These are phyloP conservation scores for Xylaria sp. DNA, from an alignment of 2,329 filamentous ascomycete genomes.

Conservation along the genomic window DNA sequence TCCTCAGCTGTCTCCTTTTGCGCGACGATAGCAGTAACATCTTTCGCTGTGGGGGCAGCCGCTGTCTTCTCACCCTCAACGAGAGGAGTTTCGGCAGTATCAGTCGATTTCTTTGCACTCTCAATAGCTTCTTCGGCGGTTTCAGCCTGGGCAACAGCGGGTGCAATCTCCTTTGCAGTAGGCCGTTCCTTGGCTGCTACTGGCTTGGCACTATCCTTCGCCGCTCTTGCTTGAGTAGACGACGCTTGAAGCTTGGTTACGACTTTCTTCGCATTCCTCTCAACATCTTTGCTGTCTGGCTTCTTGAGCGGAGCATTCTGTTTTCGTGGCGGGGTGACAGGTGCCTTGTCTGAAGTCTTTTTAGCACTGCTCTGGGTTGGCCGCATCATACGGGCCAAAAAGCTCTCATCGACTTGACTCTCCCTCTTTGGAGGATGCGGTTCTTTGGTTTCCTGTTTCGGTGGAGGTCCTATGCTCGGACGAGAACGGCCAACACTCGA, in stretches of 20 bases:
- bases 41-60: slow-evolving; percentile 25
- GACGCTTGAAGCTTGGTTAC: slow-evolving; percentile 43
- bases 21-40: slow-evolving; percentile 15
- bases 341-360: slow-evolving; percentile 73
- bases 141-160: slow-evolving; percentile 40
- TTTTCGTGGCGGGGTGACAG: slow-evolving; percentile 62
- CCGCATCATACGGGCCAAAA: slow-evolving; percentile 84
- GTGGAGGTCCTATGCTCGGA: slow-evolving; percentile 68
- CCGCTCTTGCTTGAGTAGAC: slow-evolving; percentile 42
- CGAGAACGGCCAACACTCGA: slow-evolving; percentile 55
- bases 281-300: slow-evolving; percentile 38
- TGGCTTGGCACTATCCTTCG: slow-evolving; percentile 40
- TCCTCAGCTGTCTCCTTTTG: slow-evolving; percentile 29
- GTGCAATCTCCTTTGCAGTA: slow-evolving; percentile 45
- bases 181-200: slow-evolving; percentile 35
- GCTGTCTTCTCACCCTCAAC: slow-evolving; percentile 37
- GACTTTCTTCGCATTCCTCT: slow-evolving; percentile 45
- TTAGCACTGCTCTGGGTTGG: slow-evolving; percentile 76
- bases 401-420: slow-evolving; percentile 72
- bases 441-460: slow-evolving; percentile 66
- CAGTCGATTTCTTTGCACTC: slow-evolving; percentile 38
- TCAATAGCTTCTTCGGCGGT: slow-evolving; percentile 40
- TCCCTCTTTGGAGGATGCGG: slow-evolving; percentile 61
- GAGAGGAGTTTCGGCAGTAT: slow-evolving; percentile 35
- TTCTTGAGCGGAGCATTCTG: slow-evolving; percentile 39